phyloP scores from a whole-genome alignment of 169 alveolate species.

The Plasmodium falciparum region DNA sequence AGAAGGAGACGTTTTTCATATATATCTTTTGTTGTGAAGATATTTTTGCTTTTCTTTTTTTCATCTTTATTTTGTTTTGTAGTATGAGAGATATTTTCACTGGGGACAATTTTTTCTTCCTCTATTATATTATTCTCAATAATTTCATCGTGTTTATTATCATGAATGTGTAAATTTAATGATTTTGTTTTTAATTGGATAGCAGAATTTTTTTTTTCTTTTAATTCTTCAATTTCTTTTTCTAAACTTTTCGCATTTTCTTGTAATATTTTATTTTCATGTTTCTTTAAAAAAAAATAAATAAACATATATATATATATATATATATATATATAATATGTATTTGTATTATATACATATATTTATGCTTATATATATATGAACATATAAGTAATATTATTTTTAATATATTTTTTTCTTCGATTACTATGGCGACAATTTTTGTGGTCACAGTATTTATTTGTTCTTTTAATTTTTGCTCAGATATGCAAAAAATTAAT shows the following conservation, averaged over 20 bases:
- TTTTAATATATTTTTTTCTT: neutral
- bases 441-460: conserved; percentile 32
- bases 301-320: neutral
- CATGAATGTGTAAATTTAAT: neutral
- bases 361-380: neutral
- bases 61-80: neutral
- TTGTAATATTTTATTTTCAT: conserved; percentile 41
- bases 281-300: conserved; percentile 17
- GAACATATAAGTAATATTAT: neutral
- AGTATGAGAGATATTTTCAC: no score
- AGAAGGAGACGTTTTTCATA: conserved; percentile 26
- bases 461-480: conserved; percentile 39
- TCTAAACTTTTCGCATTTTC: conserved; percentile 36
- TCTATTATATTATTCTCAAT: neutral
- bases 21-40: conserved; percentile 18
- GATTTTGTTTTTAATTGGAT: neutral
- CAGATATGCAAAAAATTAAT: conserved; percentile 22
- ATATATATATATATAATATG: neutral
- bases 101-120: neutral
- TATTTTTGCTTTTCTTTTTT: conserved; percentile 4
- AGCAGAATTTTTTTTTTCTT: neutral
- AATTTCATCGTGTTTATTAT: neutral
- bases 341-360: neutral
- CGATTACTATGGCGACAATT: conserved; percentile 25
- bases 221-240: conserved; percentile 33